Evolutionary conservation across 148 eudicot species (phyloP), one percentile per base, ranked within the genome.

Genomic region (Vaccinium corymbosum): DNA sequence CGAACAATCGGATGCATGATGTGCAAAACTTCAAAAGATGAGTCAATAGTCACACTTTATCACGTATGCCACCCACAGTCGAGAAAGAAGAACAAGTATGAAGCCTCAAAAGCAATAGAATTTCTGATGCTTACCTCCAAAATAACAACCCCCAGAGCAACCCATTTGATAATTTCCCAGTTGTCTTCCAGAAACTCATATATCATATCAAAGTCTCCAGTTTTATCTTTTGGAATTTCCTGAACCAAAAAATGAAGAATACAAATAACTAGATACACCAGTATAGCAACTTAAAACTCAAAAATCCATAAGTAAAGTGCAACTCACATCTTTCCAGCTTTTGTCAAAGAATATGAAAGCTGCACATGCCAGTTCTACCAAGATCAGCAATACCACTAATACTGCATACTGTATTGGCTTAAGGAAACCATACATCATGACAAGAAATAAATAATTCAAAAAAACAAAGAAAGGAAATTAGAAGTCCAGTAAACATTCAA

Each of bases 151-250:
- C 98, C 98, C 86, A 95, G 95, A 88, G 93, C 93, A 87, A 93
- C 95, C 98, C 98, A 95, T 87, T 90, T 95, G 35, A 88, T 86
- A 85, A 91, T 90, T 16, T 84, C 85, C 98, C 98, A 95, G 89
- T 95, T 88, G 76, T 90, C 87, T 22, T 88, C 89, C 78, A 95
- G 89, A 87, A 93, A 95, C 29, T 87, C 93, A 90, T 89, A 92
- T 50, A 95, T 93, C 93, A 82, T 90, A 77, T 89, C 92, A 80
- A 94, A 95, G 86, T 90, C 88, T 80, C 98, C 97, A 72, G 97
- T 95, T 89, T 92, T 90, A 84, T 95, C 98, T 25, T 88, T 87
- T 56, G 98, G 98, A 81, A 95, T 90, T 52, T 88, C 87, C 98
- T 95, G 93, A 83, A 72, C 51, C 74, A 70, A 51, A 56, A 15